Evolutionary conservation across 2,329 filamentous ascomycete genomes (phyloP).

Genomic region (Aspergillus aculeatinus): DNA sequence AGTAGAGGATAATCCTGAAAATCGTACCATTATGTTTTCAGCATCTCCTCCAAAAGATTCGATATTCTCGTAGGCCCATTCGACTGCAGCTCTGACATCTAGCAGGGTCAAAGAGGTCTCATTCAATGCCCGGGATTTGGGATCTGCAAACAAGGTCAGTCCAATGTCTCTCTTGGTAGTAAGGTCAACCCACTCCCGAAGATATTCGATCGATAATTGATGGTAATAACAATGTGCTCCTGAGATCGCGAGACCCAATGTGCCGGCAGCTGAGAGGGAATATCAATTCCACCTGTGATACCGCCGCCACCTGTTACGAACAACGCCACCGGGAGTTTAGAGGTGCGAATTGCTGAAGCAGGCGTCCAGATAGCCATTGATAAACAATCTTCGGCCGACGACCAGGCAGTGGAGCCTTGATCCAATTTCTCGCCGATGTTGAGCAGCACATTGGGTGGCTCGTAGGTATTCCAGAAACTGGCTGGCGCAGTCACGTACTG

Average conservation of each 20-base stretch:
- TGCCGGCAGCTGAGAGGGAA: conserved; percentile 25
- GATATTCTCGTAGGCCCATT: conserved; percentile 36
- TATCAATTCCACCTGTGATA: conserved; percentile 34
- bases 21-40: conserved; percentile 17
- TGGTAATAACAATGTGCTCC: conserved; percentile 43
- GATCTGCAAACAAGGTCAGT: conserved; percentile 5
- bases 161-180: no score
- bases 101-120: conserved; percentile 11
- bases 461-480: conserved; percentile 1
- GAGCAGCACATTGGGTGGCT: conserved; percentile 2
- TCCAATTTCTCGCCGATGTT: conserved; percentile 17
- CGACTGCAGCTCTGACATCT: conserved; percentile 24
- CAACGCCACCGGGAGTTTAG: conserved; percentile 23
- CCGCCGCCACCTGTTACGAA: conserved; percentile 26
- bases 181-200: conserved; percentile 16
- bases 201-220: conserved; percentile 32
- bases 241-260: conserved; percentile 43
- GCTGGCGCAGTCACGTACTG: conserved; percentile 21
- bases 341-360: conserved; percentile 16
- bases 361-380: conserved; percentile 47
- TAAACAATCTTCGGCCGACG: conserved; percentile 45
- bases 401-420: conserved; percentile 16
- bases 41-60: conserved; percentile 36
- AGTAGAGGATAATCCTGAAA: no score
- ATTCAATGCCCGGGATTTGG: conserved; percentile 11